Base-by-base conservation (phyloP, 2,329 filamentous ascomycete species). In the Botryotinia narcissicola region DNA sequence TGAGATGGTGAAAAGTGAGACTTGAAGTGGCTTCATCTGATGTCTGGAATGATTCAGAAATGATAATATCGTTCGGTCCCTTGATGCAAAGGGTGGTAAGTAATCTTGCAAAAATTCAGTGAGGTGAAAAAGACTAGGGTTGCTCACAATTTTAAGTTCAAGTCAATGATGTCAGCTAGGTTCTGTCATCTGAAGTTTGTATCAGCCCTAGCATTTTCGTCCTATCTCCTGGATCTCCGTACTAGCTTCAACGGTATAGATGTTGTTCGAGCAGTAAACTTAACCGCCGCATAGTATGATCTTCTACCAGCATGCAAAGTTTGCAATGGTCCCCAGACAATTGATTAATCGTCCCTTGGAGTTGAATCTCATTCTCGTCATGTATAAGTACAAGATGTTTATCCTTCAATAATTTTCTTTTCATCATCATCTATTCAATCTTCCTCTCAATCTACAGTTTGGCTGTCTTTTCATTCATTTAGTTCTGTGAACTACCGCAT, bases 401-500 rank as follows among this genome's bases (percentile, higher is more conserved):
- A 35, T 68, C 48, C 29, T 29, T 29, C 29, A 8, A 62, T 9
- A 16, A 48, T 8, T n/a, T 18, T 32, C 12, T 44, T 54, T 35
- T 54, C 59, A 48, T 64, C 61, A 46, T 46, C 60, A 46, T 62
- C 54, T 59, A 68, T 61, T 25, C 35, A 46, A 46, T 70, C 59
- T 32, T 72, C 59, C 40, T 72, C 57, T 60, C 46, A 48, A 62
- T 62, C 72, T 46, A 51, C 42, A 73, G 48, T 63, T 73, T 70
- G 5, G 35, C 48, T 51, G 18, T 64, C 76, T 73, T 77, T 79
- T 68, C 75, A 73, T 76, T 78, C 76, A 46, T 77, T 78, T 75
- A 77, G 79, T 80, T 80, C 78, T 80, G 77, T 75, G 78, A 80
- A 79, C 79, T 80, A 68, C 48, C 25, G 16, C 62, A 8, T 40